Base-by-base conservation (phyloP, 2,329 filamentous ascomycete genomes). In the Cordyceps tenuipes region DNA sequence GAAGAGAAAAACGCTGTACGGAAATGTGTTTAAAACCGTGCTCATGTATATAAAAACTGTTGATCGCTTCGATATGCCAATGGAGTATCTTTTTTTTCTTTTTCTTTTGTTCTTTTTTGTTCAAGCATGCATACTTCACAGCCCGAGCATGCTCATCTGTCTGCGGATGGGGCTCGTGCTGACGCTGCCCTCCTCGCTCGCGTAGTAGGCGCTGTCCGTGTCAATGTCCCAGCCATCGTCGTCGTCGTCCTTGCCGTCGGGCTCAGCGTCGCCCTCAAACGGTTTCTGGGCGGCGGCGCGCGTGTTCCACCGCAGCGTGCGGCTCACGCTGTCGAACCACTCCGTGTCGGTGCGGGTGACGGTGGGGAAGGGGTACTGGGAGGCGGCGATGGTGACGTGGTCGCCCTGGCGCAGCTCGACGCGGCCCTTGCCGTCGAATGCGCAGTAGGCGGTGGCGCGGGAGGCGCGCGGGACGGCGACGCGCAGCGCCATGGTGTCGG, bases 391-490 rank as follows among this genome's bases (percentile, higher is more conserved):
- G 62, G 93, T 97, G 71, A 99, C 94, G 68, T 93, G 90, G 75
- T 99, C 94, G 58, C 94, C 94, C 68, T 93, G 90, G 63, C 88
- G 87, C 41, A 99, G 85, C 74, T 99, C 93, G 48, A 99, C 84
- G 55, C 94, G 91, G 60, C 91, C 92, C 74, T 97, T 99, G 73
- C 94, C 94, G 71, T 99, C 94, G 71, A 99, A 99, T 46, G 91
- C 91, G 71, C 93, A 97, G 79, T 97, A 97, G 1, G 94, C 94
- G 0, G 91, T 96, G 17, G 92, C 93, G 51, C 94, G 89, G 44
- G 90, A 95, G 68, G 87, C 86, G 63, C 82, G 82, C 0, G 94
- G 94, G 13, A 99, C 87, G 5, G 89, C 88, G 57, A 99, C 90
- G 55, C 92, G 90, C 62, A 99, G 84, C 17, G 92, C 86, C 80